These are phyloP conservation scores for Coemansia sp. DNA, from an alignment of 192 early-diverging fungal genomes.

Conservation along the genomic window DNA sequence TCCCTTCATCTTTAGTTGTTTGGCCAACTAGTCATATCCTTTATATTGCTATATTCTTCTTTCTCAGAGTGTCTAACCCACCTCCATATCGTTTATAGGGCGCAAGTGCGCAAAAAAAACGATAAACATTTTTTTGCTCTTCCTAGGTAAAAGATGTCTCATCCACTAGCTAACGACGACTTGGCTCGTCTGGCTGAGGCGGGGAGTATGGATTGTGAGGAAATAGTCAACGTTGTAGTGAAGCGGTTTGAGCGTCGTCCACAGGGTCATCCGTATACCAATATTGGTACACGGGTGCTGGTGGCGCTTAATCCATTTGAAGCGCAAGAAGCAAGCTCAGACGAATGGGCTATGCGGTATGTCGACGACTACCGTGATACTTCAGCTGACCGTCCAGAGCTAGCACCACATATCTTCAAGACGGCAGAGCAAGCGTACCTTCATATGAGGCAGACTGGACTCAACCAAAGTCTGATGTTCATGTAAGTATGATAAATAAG, in stretches of 20 bases:
- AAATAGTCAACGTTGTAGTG: constrained; percentile 48
- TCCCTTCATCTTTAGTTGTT: background rate
- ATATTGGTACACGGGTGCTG: constrained; percentile 69
- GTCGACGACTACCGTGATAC: constrained; percentile 75
- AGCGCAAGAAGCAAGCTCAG: constrained; percentile 61
- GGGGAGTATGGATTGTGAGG: constrained; percentile 41
- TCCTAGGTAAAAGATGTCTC: constrained; percentile 19
- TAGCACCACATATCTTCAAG: constrained; percentile 71
- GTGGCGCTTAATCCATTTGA: constrained; percentile 73
- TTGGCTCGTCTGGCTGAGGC: constrained; percentile 52
- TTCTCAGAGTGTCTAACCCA: background rate
- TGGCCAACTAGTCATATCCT: background rate
- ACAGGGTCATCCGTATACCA: constrained; percentile 66
- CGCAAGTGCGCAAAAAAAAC: background rate
- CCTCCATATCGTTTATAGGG: constrained; percentile 4
- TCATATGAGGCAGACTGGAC: constrained; percentile 71
- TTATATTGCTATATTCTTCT: constrained; percentile 4
- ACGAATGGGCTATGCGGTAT: constrained; percentile 71
- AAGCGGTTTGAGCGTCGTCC: constrained; percentile 55
- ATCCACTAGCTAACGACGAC: constrained; percentile 43
- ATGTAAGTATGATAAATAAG: constrained; percentile 39
- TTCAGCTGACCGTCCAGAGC: constrained; percentile 38
- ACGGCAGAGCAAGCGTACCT: constrained; percentile 76
- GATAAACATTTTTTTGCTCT: background rate
- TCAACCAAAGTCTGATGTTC: constrained; percentile 72